These are phyloP conservation scores for Anthracocystis walkeri DNA, from an alignment of 1,284 basidiomycete genomes.

Conservation along the genomic window DNA sequence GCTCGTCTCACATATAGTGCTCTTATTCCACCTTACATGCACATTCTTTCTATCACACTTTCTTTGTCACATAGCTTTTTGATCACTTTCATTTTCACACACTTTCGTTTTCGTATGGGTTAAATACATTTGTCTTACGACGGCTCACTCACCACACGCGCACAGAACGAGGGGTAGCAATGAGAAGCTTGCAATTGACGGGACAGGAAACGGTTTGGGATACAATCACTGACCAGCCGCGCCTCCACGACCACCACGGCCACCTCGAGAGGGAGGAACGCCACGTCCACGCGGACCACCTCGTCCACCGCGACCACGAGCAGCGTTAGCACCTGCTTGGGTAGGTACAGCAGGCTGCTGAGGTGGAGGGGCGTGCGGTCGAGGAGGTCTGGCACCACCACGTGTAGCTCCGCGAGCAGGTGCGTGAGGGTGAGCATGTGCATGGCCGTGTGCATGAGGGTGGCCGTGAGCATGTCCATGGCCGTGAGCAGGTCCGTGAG, in stretches of 20 bases:
- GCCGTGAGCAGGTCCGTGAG: conserved; percentile 15
- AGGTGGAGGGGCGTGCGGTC: conserved; percentile 13
- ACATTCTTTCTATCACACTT: too few relatives aligned
- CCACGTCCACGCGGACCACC: conserved; percentile 28
- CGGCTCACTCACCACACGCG: not conserved
- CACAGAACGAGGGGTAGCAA: not conserved
- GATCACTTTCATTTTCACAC: too few relatives aligned
- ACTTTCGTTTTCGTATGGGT: too few relatives aligned
- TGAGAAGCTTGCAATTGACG: too few relatives aligned
- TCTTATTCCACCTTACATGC: too few relatives aligned
- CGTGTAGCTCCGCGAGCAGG: conserved; percentile 27
- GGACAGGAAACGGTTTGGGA: too few relatives aligned
- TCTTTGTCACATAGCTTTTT: too few relatives aligned
- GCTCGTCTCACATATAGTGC: too few relatives aligned
- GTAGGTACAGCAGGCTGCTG: conserved; percentile 18
- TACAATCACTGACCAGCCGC: conserved; percentile 20
- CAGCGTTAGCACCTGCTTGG: conserved; percentile 11
- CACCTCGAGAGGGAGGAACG: not conserved
- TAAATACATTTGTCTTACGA: not conserved
- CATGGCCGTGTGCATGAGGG: conserved; percentile 17
- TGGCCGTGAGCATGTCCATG: conserved; percentile 18
- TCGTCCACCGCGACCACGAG: conserved; percentile 35
- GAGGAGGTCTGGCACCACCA: conserved; percentile 32
- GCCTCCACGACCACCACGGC: conserved; percentile 13
- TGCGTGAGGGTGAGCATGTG: conserved; percentile 15